phyloP scores from a whole-genome alignment of 495 filamentous ascomycete genomes.

The Aspergillus sparsus region DNA sequence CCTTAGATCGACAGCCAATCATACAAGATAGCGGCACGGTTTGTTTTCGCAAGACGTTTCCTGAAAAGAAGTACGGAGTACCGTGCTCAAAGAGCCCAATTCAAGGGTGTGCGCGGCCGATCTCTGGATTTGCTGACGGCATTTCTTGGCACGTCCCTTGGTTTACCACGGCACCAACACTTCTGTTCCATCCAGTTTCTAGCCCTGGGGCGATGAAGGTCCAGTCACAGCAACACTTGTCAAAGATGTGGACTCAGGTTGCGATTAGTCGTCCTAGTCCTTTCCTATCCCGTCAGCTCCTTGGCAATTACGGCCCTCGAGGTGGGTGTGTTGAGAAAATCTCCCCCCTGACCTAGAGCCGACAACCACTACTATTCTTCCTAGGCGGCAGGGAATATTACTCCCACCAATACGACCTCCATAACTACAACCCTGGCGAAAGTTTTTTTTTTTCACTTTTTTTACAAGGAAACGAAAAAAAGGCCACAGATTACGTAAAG shows the following conservation, averaged over 20 bases:
- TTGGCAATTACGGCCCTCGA: neutral
- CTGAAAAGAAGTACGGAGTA: neutral
- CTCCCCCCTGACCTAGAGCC: slow-evolving; percentile 4
- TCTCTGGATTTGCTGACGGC: slow-evolving; percentile 17
- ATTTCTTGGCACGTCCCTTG: slow-evolving; percentile 25
- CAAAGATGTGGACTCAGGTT: slow-evolving; percentile 4
- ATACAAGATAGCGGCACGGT: slow-evolving; percentile 5
- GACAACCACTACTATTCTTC: too few relatives aligned
- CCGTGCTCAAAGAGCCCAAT: neutral
- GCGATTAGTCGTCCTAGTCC: slow-evolving; percentile 5
- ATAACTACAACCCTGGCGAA: too few relatives aligned
- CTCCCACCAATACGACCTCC: too few relatives aligned
- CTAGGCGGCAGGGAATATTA: too few relatives aligned
- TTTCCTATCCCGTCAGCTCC: neutral
- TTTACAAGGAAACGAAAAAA: neutral
- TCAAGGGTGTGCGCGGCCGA: slow-evolving; percentile 27
- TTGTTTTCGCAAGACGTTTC: slow-evolving; percentile 3
- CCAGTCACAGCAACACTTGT: slow-evolving; percentile 4
- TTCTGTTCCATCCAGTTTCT: slow-evolving; percentile 15
- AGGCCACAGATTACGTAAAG: neutral
- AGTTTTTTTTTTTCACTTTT: neutral
- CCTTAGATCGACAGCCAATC: slow-evolving; percentile 1
- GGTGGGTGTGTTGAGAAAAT: slow-evolving; percentile 4
- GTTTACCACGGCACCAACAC: slow-evolving; percentile 4
- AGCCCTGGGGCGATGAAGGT: slow-evolving; percentile 3